A percentile compares a stretch with the other conserved stretches of the same genome.
Conservation (phyloP, 148 eudicot species). For the Bassia scoparia region DNA sequence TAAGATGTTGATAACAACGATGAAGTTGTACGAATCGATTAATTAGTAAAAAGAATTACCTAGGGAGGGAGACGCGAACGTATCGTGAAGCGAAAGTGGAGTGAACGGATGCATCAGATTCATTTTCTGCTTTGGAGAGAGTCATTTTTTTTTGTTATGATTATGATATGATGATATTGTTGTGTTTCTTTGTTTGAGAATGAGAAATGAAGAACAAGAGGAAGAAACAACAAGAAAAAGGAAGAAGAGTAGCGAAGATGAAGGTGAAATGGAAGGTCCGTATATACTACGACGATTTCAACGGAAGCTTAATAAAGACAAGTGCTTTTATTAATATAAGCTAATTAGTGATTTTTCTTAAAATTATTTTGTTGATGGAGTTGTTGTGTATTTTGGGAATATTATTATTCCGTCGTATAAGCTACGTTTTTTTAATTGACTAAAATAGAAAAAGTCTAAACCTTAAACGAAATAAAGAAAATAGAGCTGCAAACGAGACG, state of each 20-base stretch:
- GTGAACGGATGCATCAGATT: constrained; percentile 37
- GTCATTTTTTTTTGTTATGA: constrained; percentile 24
- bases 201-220: neutral
- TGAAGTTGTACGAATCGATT: neutral
- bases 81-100: constrained; percentile 64
- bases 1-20: neutral
- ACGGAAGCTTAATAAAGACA: neutral
- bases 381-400: too few species aligned
- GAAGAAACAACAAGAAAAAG: neutral
- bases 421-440: too few species aligned
- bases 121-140: constrained; percentile 28
- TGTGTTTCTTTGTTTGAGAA: neutral
- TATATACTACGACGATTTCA: neutral
- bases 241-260: neutral
- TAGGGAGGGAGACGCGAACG: constrained; percentile 48
- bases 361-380: too few species aligned
- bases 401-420: too few species aligned
- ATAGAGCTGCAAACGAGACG: too few species aligned
- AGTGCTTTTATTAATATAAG: neutral
- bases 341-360: neutral
- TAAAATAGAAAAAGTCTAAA: too few species aligned
- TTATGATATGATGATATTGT: neutral
- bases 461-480: too few species aligned
- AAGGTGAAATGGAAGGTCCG: neutral
- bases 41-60: constrained; percentile 21